phyloP scores from a whole-genome alignment of 2,329 filamentous ascomycete species.

The Aspergillus felis region DNA sequence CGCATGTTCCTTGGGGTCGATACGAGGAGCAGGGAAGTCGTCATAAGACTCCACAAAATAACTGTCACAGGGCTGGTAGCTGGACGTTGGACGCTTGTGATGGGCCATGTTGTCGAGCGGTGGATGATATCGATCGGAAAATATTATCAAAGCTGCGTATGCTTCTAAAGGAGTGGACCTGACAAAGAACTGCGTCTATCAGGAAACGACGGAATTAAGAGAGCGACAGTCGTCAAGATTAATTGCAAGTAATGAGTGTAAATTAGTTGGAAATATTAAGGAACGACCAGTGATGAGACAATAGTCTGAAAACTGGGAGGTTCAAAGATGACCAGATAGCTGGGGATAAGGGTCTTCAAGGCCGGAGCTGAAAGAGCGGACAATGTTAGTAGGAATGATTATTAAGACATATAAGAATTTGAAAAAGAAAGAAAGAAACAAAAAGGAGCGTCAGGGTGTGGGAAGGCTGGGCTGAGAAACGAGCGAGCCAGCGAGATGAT shows the following conservation, averaged over 20 bases:
- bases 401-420: conserved; percentile 18
- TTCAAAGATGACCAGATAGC: conserved; percentile 23
- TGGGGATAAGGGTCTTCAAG: conserved; percentile 25
- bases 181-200: conserved; percentile 30
- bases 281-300: conserved; percentile 39
- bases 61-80: conserved; percentile 63
- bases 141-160: conserved; percentile 24
- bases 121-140: conserved; percentile 20
- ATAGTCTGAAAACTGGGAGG: conserved; percentile 37
- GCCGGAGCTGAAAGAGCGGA: conserved; percentile 31
- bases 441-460: conserved; percentile 5
- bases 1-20: conserved; percentile 69
- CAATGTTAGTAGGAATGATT: conserved; percentile 28
- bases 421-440: conserved; percentile 10
- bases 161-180: conserved; percentile 41
- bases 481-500: conserved; percentile 5
- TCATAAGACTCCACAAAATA: conserved; percentile 63
- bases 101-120: conserved; percentile 51
- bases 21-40: conserved; percentile 48
- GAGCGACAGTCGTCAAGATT: conserved; percentile 49
- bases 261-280: conserved; percentile 55
- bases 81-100: conserved; percentile 47
- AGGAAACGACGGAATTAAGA: conserved; percentile 43
- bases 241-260: conserved; percentile 51
- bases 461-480: conserved; percentile 5